phyloP scores from a whole-genome alignment of 306 rosid genomes.

The Corylus heterophylla region DNA sequence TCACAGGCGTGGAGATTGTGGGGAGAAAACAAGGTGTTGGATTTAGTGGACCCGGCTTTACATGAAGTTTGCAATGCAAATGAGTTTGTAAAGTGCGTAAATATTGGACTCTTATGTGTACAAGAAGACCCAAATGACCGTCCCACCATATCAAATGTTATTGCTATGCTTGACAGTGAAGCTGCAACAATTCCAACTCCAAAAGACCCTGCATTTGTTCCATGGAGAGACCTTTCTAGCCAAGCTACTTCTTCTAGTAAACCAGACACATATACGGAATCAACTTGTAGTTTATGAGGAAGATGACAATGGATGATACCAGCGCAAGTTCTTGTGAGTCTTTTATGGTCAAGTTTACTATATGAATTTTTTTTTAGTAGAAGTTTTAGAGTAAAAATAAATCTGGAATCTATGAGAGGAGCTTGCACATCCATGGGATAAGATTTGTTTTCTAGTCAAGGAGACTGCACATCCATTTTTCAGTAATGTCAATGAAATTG shows the following conservation, averaged over 20 bases:
- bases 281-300: constrained; percentile 20
- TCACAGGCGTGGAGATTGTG: constrained; percentile 56
- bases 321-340: neutral
- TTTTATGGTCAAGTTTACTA: too few species aligned
- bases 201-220: constrained; percentile 42
- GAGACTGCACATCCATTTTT: too few species aligned
- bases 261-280: constrained; percentile 22
- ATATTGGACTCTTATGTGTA: constrained; percentile 42
- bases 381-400: too few species aligned
- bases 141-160: constrained; percentile 43
- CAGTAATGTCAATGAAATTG: too few species aligned
- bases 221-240: constrained; percentile 9
- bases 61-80: constrained; percentile 27
- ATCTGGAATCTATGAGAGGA: too few species aligned
- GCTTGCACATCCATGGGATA: too few species aligned
- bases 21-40: constrained; percentile 41
- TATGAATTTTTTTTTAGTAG: too few species aligned
- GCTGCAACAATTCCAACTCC: constrained; percentile 36
- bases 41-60: constrained; percentile 40
- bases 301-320: constrained; percentile 5
- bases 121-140: constrained; percentile 59
- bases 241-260: constrained; percentile 40
- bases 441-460: too few species aligned
- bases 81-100: constrained; percentile 41
- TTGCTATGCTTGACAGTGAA: constrained; percentile 48